phyloP scores from a whole-genome alignment of 169 alveolate genomes.

The Eimeria acervulina region DNA sequence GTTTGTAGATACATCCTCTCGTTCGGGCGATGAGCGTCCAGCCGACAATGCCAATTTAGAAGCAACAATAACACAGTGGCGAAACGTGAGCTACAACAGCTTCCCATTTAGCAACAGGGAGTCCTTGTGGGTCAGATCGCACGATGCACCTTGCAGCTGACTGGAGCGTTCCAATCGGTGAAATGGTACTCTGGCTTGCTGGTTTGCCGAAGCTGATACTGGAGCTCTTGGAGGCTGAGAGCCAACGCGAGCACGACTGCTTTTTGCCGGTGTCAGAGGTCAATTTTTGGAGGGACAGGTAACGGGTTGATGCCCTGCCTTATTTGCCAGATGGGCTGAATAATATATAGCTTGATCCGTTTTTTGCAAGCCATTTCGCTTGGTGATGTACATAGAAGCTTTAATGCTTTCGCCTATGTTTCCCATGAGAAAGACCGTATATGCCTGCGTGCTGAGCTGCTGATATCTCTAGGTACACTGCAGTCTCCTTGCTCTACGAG shows the following conservation, averaged over 20 bases:
- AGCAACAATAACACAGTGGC: slow-evolving; percentile 39
- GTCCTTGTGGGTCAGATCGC: background rate
- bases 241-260: background rate
- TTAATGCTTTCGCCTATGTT: background rate
- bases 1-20: background rate
- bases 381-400: background rate
- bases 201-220: slow-evolving; percentile 30
- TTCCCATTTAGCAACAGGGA: background rate
- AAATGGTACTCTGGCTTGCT: background rate
- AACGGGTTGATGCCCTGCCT: background rate
- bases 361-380: background rate
- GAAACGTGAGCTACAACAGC: background rate
- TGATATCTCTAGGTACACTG: slow-evolving; percentile 56
- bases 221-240: slow-evolving; percentile 59
- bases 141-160: background rate
- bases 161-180: background rate
- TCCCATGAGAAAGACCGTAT: background rate
- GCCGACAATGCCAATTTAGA: slow-evolving; percentile 6
- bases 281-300: slow-evolving; percentile 64
- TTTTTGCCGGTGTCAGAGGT: slow-evolving; percentile 20
- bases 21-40: background rate
- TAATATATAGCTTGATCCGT: background rate
- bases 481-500: slow-evolving; percentile 86
- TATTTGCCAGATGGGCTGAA: background rate
- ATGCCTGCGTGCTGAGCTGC: background rate